Evolutionary conservation across 768 basidiomycete species (phyloP), one percentile per base, ranked within the genome.

Genomic region (Phaeotremella fagi): DNA sequence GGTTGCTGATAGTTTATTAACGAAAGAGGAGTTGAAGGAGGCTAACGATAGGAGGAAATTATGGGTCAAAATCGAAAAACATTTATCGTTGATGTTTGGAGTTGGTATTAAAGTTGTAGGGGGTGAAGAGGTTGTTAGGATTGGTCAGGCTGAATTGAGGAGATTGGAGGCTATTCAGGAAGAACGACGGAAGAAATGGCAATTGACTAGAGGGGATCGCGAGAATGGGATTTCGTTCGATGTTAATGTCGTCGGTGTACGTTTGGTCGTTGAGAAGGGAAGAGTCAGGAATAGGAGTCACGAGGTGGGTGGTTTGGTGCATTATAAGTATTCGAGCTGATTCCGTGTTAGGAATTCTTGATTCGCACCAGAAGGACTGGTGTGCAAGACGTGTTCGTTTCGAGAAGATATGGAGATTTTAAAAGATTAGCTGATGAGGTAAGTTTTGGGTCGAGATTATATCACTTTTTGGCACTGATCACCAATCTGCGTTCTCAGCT

Each of bases 401-500:
- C 90, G 1, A 81, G 95, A 52, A 80, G 95, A 59, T 91, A 98
- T 71, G 94, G 94, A 5, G 95, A 99, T 72, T 99, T 99, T 74
- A 85, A 79, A 70, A 87, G 90, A 1, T 80, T 99, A 16, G 84
- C 85, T 1, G 81, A 84, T 44, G 90, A 95, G 79, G 91, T 87
- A 60, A 20, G 80, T 70, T 68, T 71, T 20, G 16, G 27, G 43
- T 9, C 27, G 28, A n/a, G 11, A n/a, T 29, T 26, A 14, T 26
- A 41, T n/a, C n/a, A n/a, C 22, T 16, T 29, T 24, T 27, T 46
- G 27, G 23, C n/a, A 28, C 27, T 15, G 5, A 7, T 33, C 27
- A 18, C 50, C 23, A 26, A 44, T 42, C 43, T 56, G 55, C 51
- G 15, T 20, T 11, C 24, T 9, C 64, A 94, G 89, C 82, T 99